These are phyloP conservation scores for Metschnikowia lunata DNA, from an alignment of 805 yeast species.

Conservation along the genomic window DNA sequence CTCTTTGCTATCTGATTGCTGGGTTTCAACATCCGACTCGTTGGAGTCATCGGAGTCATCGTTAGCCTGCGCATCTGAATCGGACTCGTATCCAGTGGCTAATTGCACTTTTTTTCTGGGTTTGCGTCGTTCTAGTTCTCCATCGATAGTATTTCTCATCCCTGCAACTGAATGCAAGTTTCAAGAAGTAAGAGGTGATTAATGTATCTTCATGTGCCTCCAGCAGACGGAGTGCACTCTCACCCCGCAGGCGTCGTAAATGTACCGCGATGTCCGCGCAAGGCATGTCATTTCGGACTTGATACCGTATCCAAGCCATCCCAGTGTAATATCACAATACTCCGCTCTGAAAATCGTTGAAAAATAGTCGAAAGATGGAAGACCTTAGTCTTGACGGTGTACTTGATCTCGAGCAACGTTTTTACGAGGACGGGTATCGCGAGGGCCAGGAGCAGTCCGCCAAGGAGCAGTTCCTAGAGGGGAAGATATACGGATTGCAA, in stretches of 20 bases:
- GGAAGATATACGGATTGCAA: constrained; percentile 79
- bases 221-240: too few species aligned
- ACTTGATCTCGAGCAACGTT: constrained; percentile 55
- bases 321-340: too few species aligned
- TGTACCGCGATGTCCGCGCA: neutral
- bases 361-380: constrained; percentile 9
- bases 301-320: too few species aligned
- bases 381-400: constrained; percentile 43
- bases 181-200: too few species aligned
- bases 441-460: constrained; percentile 69
- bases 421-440: constrained; percentile 61
- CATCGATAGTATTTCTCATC: too few species aligned
- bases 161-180: too few species aligned
- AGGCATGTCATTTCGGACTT: too few species aligned
- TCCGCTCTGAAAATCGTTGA: neutral
- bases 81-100: constrained; percentile 16
- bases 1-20: neutral
- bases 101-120: constrained; percentile 1
- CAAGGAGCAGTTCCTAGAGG: constrained; percentile 61
- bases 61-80: constrained; percentile 13
- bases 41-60: constrained; percentile 12
- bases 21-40: constrained; percentile 4
- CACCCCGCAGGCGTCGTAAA: neutral
- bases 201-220: too few species aligned
- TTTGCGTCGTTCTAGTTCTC: neutral